phyloP scores from a whole-genome alignment of 441 rosid species.

The Gossypium aridum region DNA sequence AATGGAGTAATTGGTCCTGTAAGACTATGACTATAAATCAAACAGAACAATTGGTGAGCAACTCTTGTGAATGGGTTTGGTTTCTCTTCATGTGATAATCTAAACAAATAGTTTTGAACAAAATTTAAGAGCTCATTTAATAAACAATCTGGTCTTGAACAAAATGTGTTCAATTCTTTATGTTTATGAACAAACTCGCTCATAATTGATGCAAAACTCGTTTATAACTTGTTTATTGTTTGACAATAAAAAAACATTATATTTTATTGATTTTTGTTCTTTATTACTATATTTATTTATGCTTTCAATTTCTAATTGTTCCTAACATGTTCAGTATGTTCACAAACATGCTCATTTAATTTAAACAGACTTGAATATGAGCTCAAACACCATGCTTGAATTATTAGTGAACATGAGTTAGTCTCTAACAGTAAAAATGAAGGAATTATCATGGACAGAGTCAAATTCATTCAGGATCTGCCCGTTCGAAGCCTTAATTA shows the following conservation, averaged over 20 bases:
- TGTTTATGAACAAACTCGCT: neutral
- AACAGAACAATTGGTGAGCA: neutral
- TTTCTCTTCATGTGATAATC: neutral
- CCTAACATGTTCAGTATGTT: neutral
- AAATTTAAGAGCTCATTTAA: neutral
- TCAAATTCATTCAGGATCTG: neutral
- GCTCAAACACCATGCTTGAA: neutral
- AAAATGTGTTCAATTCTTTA: neutral
- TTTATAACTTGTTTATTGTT: neutral
- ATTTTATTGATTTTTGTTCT: neutral
- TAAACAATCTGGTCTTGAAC: neutral
- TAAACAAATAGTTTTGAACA: neutral
- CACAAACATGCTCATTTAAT: neutral
- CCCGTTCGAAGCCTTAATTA: neutral
- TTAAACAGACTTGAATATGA: neutral
- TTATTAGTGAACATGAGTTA: neutral
- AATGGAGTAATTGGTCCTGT: neutral
- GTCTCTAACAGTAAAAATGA: neutral
- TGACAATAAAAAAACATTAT: neutral
- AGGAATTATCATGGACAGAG: neutral
- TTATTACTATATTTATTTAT: neutral
- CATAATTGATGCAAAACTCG: neutral
- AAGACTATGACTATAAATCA: neutral
- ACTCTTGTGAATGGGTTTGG: neutral
- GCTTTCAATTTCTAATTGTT: neutral